Evolutionary conservation across 306 rosid species (phyloP), one percentile per base, ranked within the genome.

Genomic region (Phaseolus lunatus): DNA sequence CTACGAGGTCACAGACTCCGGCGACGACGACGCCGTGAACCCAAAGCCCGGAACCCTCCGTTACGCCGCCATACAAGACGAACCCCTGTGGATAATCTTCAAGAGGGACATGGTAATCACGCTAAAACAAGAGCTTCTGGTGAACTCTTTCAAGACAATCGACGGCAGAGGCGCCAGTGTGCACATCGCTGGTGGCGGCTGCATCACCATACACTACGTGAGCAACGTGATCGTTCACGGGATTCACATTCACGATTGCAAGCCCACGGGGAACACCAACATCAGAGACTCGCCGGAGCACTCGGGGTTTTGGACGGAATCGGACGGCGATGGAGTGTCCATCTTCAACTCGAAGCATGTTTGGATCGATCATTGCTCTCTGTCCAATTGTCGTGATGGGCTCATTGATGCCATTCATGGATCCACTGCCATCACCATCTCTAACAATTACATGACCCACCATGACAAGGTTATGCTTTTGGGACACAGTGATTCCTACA

Each of bases 401-500:
- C 88, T 93, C 74, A 93, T 93, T 37, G 98, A 93, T 57, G 98
- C 89, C 7, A 82, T 91, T 9, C 98, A 93, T 86, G 98, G 98
- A 22, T 89, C 98, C 10, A 93, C 96, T 0, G 98, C 96, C 26
- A 88, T 91, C 26, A 93, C 98, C 7, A 83, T 93, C 64, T 89
- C 97, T 7, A 93, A 93, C 75, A 93, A 89, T 41, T 91, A 87
- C 78, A 86, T 93, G 90, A 93, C 98, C 2, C 98, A 93, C 82
- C 98, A 93, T 84, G 97, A 93, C 48, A 93, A 93, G 77, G 98
- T 91, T 33, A 93, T 93, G 98, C 89, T 93, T 37, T 87, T 93
- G 81, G 98, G 98, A 2, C 98, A 93, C 26, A 93, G 93, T 72
- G 98, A 93, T 31, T 86, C 91, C 0, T 93, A 77, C 16, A 86